A percentile compares a stretch with the other conserved stretches of the same genome.
Evolutionary conservation across 148 eudicot species (phyloP).

Genomic region (Rhododendron griersonianum): DNA sequence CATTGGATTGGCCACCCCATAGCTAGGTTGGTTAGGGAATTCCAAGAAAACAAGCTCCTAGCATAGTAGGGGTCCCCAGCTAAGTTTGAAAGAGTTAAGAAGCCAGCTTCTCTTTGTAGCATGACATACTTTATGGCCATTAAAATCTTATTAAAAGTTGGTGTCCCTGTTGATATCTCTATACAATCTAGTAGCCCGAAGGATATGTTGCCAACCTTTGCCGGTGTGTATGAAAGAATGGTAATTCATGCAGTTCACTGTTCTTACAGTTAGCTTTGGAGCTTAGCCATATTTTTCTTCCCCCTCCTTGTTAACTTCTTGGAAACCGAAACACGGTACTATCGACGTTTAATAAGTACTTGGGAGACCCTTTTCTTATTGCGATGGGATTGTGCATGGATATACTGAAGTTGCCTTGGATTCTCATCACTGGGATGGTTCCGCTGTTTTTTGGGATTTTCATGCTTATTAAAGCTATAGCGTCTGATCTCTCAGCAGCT

Average conservation of each 20-base stretch:
- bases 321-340: background rate
- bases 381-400: background rate
- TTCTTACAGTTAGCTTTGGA: background rate
- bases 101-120: background rate
- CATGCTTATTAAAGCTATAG: constrained; percentile 75
- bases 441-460: constrained; percentile 45
- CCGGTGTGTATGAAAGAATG: background rate
- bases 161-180: background rate
- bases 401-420: background rate
- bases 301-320: background rate
- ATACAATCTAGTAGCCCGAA: background rate
- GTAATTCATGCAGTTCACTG: background rate
- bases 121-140: background rate
- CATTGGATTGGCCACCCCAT: background rate
- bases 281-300: background rate
- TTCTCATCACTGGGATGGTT: background rate
- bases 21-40: background rate
- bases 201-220: background rate
- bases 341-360: background rate
- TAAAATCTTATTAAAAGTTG: background rate
- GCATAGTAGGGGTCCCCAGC: background rate
- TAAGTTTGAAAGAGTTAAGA: background rate
- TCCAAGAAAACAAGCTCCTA: background rate
- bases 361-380: background rate
- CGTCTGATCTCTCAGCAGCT: constrained; percentile 63